Evolutionary conservation across 345 rosid genomes (phyloP).

Genomic region (Heritiera littoralis): DNA sequence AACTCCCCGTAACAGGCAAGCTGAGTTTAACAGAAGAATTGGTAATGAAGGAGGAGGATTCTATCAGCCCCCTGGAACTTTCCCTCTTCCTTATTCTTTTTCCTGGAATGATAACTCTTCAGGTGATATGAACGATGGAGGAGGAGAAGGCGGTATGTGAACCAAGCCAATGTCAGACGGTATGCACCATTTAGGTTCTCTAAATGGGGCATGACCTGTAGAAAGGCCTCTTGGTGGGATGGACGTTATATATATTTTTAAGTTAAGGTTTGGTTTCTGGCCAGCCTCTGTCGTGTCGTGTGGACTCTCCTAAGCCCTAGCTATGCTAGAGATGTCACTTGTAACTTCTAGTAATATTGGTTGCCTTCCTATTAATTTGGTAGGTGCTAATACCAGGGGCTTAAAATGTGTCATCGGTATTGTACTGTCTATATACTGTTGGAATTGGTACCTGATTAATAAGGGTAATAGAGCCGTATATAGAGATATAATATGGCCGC

Average conservation of each 20-base stretch:
- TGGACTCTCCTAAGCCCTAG: conserved; percentile 29
- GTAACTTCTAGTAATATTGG: conserved; percentile 5
- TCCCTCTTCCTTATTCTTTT: conserved; percentile 38
- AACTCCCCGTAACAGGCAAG: conserved; percentile 33
- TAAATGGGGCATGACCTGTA: conserved; percentile 14
- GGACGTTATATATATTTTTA: conserved; percentile 24
- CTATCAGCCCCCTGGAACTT: conserved; percentile 29
- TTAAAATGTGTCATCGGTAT: background rate
- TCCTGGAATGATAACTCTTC: conserved; percentile 52
- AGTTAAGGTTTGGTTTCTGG: conserved; percentile 36
- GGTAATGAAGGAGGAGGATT: conserved; percentile 34
- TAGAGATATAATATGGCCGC: conserved; percentile 14
- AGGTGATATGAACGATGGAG: conserved; percentile 53
- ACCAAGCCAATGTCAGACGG: background rate
- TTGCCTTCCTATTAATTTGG: conserved; percentile 4
- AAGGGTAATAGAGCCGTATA: conserved; percentile 23
- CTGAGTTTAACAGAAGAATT: conserved; percentile 34
- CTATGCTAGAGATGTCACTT: conserved; percentile 25
- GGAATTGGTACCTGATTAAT: conserved; percentile 31
- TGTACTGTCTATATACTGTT: conserved; percentile 8
- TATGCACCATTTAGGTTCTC: conserved; percentile 36
- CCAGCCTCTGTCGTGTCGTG: conserved; percentile 33
- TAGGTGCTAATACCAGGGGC: conserved; percentile 17
- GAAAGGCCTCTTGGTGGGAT: conserved; percentile 12
- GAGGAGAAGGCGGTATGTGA: conserved; percentile 63